Evolutionary conservation across 2,329 filamentous ascomycete species (phyloP).

Genomic region (Coccinonectria pachysandricola): DNA sequence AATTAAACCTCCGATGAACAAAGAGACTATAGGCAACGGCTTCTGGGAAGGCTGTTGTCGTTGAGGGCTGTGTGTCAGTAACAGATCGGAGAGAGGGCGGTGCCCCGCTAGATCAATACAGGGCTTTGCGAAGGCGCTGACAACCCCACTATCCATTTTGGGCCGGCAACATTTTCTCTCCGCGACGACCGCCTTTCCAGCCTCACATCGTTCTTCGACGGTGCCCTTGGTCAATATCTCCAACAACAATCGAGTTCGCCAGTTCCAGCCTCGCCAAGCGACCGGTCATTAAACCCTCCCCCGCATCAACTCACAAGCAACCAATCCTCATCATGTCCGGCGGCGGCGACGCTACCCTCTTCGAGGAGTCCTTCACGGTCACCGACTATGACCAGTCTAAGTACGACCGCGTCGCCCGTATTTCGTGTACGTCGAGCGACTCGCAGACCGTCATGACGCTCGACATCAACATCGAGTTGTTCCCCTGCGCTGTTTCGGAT

Average conservation of each 20-base stretch:
- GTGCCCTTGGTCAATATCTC: too few relatives aligned
- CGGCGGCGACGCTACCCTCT: slow-evolving; percentile 81
- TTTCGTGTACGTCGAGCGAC: slow-evolving; percentile 68
- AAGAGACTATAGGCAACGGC: not conserved
- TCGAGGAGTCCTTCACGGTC: slow-evolving; percentile 84
- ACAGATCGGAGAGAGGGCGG: too few relatives aligned
- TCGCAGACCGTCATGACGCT: slow-evolving; percentile 67
- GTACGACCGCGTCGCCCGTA: slow-evolving; percentile 89
- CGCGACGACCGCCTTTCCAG: too few relatives aligned
- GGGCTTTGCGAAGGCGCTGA: too few relatives aligned
- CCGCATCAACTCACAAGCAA: too few relatives aligned
- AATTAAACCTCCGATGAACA: too few relatives aligned
- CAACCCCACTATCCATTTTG: slow-evolving; percentile 15
- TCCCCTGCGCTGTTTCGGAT: slow-evolving; percentile 65
- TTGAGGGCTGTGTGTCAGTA: too few relatives aligned
- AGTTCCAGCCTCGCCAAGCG: too few relatives aligned
- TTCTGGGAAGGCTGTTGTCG: too few relatives aligned
- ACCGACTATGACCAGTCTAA: slow-evolving; percentile 71
- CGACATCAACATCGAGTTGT: slow-evolving; percentile 91
- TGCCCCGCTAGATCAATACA: slow-evolving; percentile 17
- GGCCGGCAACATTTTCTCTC: slow-evolving; percentile 15
- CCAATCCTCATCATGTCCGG: slow-evolving; percentile 26
- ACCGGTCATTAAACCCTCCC: not conserved
- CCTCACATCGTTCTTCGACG: too few relatives aligned
- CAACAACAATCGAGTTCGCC: slow-evolving; percentile 1